These are phyloP conservation scores for Podospora anserina DNA, from an alignment of 495 filamentous ascomycete genomes.

Conservation along the genomic window DNA sequence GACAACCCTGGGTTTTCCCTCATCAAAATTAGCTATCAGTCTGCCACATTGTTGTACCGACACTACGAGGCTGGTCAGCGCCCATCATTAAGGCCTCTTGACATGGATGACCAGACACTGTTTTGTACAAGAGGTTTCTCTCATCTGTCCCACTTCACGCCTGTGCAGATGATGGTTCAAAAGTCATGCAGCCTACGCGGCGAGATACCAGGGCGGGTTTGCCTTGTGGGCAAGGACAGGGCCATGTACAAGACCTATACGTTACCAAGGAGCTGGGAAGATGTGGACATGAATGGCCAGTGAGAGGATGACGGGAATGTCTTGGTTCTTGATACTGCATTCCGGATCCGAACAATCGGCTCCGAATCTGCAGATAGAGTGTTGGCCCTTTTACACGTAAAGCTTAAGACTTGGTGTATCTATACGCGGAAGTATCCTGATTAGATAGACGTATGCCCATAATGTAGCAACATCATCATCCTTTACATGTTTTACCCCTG, in stretches of 20 bases:
- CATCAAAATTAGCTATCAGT: constrained; percentile 19
- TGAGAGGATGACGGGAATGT: not conserved
- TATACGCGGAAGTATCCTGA: not conserved
- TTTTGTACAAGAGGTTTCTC: constrained; percentile 25
- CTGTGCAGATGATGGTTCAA: constrained; percentile 48
- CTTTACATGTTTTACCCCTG: not conserved
- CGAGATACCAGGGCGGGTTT: constrained; percentile 41
- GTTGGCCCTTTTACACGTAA: not conserved
- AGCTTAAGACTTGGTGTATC: not conserved
- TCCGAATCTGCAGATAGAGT: not conserved
- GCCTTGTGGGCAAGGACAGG: constrained; percentile 44
- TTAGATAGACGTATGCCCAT: not conserved
- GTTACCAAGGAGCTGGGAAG: constrained; percentile 32
- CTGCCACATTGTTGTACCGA: not conserved
- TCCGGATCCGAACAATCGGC: not conserved
- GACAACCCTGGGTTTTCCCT: constrained; percentile 24
- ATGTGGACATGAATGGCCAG: not conserved
- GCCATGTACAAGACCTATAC: constrained; percentile 43
- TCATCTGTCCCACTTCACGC: constrained; percentile 37
- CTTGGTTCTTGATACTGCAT: not conserved
- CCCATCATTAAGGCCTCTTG: not conserved
- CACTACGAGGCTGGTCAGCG: not conserved
- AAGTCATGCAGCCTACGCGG: constrained; percentile 33
- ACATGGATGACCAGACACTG: constrained; percentile 16
- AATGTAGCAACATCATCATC: not conserved